Evolutionary conservation across 1,284 basidiomycete genomes (phyloP).

Genomic region (Stereum hirsutum): DNA sequence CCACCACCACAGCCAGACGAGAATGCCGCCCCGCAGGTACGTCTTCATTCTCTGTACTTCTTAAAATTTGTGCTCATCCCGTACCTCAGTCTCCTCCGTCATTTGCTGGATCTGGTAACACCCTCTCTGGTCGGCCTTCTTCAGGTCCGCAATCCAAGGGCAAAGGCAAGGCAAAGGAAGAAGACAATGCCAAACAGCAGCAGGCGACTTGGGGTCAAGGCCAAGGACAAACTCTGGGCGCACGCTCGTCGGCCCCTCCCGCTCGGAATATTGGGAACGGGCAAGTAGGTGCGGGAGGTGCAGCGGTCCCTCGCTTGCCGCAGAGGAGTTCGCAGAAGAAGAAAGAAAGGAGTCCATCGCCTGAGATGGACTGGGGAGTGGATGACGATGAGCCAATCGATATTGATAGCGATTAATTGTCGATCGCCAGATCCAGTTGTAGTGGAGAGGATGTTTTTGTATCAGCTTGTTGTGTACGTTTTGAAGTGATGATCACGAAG

Average conservation of each 20-base stretch:
- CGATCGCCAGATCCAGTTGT: background rate
- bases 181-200: conserved; percentile 16
- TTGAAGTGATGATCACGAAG: too few relatives aligned
- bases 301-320: conserved; percentile 35
- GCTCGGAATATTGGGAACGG: conserved; percentile 12
- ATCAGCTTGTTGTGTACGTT: too few relatives aligned
- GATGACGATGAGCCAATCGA: conserved; percentile 57
- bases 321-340: conserved; percentile 26
- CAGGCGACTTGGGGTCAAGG: conserved; percentile 46
- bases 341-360: conserved; percentile 50
- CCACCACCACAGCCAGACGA: conserved; percentile 35
- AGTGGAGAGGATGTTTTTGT: background rate
- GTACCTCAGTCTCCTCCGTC: conserved; percentile 11
- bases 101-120: conserved; percentile 91
- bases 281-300: conserved; percentile 42
- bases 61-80: background rate
- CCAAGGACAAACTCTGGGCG: conserved; percentile 50
- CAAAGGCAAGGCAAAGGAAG: conserved; percentile 50
- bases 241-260: conserved; percentile 22
- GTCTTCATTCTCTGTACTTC: background rate
- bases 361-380: conserved; percentile 56
- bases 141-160: conserved; percentile 14
- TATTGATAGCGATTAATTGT: conserved; percentile 54
- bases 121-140: conserved; percentile 44
- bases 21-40: conserved; percentile 12